These are phyloP conservation scores for Fusarium protoensiforme DNA, from an alignment of 2,329 filamentous ascomycete genomes.

Conservation along the genomic window DNA sequence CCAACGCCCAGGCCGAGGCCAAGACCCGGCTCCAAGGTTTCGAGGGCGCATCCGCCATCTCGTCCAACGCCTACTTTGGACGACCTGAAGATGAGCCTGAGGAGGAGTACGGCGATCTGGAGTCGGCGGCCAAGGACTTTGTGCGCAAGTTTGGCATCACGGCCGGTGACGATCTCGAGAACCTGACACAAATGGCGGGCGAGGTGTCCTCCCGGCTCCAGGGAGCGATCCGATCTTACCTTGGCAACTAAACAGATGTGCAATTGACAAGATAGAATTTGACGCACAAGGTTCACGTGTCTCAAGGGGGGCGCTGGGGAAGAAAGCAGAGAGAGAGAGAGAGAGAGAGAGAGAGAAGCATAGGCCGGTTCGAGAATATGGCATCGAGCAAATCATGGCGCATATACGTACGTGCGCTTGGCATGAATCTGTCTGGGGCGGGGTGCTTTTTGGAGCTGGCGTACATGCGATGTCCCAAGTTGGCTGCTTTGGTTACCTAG, in stretches of 20 bases:
- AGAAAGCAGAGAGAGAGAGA: slow-evolving; percentile 10
- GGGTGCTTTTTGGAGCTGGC: slow-evolving; percentile 45
- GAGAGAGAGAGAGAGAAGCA: slow-evolving; percentile 7
- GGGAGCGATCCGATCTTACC: slow-evolving; percentile 74
- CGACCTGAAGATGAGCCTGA: slow-evolving; percentile 84
- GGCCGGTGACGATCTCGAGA: slow-evolving; percentile 94
- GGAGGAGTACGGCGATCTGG: slow-evolving; percentile 90
- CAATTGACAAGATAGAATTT: not conserved
- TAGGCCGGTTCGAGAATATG: slow-evolving; percentile 18
- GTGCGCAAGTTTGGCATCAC: slow-evolving; percentile 95
- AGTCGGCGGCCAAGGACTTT: slow-evolving; percentile 95
- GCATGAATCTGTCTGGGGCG: slow-evolving; percentile 35
- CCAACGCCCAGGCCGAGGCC: slow-evolving; percentile 82
- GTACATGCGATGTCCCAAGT: slow-evolving; percentile 45
- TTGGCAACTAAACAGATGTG: slow-evolving; percentile 61
- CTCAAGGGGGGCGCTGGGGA: slow-evolving; percentile 9
- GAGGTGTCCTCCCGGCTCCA: slow-evolving; percentile 88
- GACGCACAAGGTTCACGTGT: slow-evolving; percentile 18
- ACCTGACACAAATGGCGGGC: slow-evolving; percentile 83
- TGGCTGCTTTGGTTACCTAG: slow-evolving; percentile 45
- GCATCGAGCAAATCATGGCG: slow-evolving; percentile 21
- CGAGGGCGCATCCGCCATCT: slow-evolving; percentile 91
- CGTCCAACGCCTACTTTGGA: slow-evolving; percentile 97
- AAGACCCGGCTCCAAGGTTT: slow-evolving; percentile 90
- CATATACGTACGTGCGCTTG: slow-evolving; percentile 16